Conservation (phyloP, 768 basidiomycete species). For the Lactarius sp. region DNA sequence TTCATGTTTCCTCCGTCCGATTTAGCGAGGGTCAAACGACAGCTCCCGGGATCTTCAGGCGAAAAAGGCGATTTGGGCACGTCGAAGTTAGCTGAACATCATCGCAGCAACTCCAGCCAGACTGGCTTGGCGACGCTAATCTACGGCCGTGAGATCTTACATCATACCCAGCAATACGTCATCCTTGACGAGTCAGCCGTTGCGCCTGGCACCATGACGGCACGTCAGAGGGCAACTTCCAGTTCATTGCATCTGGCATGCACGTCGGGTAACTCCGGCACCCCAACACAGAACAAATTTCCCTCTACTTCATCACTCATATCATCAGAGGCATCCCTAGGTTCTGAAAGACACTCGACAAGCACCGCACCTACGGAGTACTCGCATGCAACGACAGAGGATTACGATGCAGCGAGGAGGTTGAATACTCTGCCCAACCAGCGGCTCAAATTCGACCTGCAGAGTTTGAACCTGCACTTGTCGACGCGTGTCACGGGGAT, state of each 20-base stretch:
- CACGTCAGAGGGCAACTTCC: conserved; percentile 15
- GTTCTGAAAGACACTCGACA: background rate
- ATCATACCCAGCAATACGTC: conserved; percentile 40
- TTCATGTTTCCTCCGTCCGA: conserved; percentile 52
- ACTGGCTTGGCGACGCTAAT: conserved; percentile 2
- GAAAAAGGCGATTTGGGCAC: background rate
- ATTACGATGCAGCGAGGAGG: background rate
- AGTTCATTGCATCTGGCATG: background rate
- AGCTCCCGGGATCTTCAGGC: background rate
- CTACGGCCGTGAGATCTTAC: conserved; percentile 12
- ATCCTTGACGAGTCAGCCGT: conserved; percentile 40
- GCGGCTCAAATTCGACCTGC: conserved; percentile 50
- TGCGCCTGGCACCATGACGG: conserved; percentile 37
- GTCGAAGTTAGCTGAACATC: background rate
- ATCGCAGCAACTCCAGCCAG: background rate
- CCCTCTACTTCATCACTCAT: background rate
- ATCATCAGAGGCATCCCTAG: background rate
- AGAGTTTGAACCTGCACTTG: conserved; percentile 60
- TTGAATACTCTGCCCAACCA: conserved; percentile 48
- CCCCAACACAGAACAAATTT: conserved; percentile 2
- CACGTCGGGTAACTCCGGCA: background rate
- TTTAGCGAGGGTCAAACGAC: background rate
- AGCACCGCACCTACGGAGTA: background rate
- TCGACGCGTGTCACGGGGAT: conserved; percentile 56
- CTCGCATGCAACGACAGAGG: background rate